Evolutionary conservation across 768 basidiomycete species (phyloP).

Genomic region (Mycena belliarum): DNA sequence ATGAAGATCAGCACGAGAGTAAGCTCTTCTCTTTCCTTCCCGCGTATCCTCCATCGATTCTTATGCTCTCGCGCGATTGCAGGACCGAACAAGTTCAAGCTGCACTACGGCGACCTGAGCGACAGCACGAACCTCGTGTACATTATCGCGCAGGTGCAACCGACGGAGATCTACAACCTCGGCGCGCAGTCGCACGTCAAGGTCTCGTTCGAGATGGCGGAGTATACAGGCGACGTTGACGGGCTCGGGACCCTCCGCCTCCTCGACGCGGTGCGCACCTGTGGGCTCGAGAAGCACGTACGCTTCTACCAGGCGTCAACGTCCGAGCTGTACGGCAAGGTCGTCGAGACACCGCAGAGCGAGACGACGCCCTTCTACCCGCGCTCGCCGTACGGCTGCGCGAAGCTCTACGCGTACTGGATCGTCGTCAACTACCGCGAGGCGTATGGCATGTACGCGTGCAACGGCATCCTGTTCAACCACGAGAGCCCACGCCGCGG

Average conservation of each 20-base stretch:
- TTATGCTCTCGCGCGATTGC: slow-evolving; percentile 1
- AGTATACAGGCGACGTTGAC: slow-evolving; percentile 98
- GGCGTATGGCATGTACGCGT: slow-evolving; percentile 94
- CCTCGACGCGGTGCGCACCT: slow-evolving; percentile 94
- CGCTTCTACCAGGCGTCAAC: slow-evolving; percentile 98
- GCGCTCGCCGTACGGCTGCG: slow-evolving; percentile 94
- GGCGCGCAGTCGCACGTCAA: slow-evolving; percentile 99
- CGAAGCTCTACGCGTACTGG: slow-evolving; percentile 92
- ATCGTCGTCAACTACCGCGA: slow-evolving; percentile 92
- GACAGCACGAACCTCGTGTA: slow-evolving; percentile 98
- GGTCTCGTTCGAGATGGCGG: slow-evolving; percentile 99
- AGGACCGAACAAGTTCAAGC: slow-evolving; percentile 77
- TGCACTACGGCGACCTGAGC: slow-evolving; percentile 91
- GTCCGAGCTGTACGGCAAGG: slow-evolving; percentile 96
- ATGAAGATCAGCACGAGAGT: slow-evolving; percentile 92
- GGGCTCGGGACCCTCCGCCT: slow-evolving; percentile 93
- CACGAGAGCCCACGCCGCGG: slow-evolving; percentile 96
- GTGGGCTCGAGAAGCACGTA: slow-evolving; percentile 89
- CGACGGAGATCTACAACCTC: slow-evolving; percentile 96
- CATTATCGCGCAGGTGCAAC: slow-evolving; percentile 92
- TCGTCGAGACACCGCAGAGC: slow-evolving; percentile 91
- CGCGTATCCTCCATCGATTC: neutral
- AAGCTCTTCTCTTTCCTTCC: slow-evolving; percentile 30
- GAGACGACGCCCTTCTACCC: slow-evolving; percentile 98
- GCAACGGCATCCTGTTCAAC: slow-evolving; percentile 97